Evolutionary conservation across 495 filamentous ascomycete genomes (phyloP), one percentile per base, ranked within the genome.

Genomic region (Tricharina praecox): DNA sequence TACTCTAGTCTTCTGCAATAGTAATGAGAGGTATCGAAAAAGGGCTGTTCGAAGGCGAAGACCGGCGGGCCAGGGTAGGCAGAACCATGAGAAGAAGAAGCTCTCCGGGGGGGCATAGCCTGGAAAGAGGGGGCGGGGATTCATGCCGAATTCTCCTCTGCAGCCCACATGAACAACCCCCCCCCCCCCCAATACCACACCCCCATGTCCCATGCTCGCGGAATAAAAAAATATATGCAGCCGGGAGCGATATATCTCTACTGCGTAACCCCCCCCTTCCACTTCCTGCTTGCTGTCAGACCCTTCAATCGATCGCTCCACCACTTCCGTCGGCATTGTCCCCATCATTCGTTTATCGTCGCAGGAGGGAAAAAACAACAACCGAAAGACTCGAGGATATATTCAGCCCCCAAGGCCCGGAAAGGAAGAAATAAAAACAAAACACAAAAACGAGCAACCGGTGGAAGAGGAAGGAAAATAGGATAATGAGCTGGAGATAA

Each of bases 401-500:
- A 13, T 32, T 32, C 28, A 13, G 13, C 7, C 28, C 13, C 28
- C 7, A 5, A 5, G 7, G 28, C 28, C 28, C 7, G 7, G 28
- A 32, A 32, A 13, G 5, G 7, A 32, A 32, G 7, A 32, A 32
- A 32, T 32, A 32, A 5, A 13, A 5, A 32, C 7, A 32, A 13
- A 5, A 32, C 28, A n/a, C 28, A 13, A 32, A 5, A 5, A 5
- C 28, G 34, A 37, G 15, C 8, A 18, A 37, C 18, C 15, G 34
- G 4, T 37, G 34, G 4, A 32, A 7, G 7, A 32, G 28, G 13
- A 13, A 37, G 34, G 16, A 5, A 37, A 9, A 8, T 32, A 32
- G 28, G n/a, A n/a, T n/a, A 21, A 40, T 40, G 37, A 43, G 11
- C 40, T 26, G 21, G 23, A 43, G 20, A 43, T 26, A 43, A 43